Evolutionary conservation across 805 yeast species (phyloP).

Genomic region (Sugiyamaella lignohabitans): DNA sequence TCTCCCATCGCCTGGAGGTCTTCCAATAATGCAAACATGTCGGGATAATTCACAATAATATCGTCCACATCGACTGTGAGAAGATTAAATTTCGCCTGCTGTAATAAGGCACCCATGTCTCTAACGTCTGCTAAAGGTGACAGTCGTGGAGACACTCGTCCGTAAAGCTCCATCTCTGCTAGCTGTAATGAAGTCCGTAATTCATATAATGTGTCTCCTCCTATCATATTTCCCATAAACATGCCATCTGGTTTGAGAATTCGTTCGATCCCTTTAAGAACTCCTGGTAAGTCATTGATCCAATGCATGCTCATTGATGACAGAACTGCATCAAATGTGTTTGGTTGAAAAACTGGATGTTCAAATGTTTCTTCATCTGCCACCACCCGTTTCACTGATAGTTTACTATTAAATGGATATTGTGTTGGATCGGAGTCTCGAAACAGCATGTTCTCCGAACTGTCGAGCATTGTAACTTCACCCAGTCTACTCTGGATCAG

Average conservation of each 20-base stretch:
- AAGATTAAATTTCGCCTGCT: conserved; percentile 70
- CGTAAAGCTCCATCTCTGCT: conserved; percentile 73
- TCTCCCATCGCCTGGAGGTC: conserved; percentile 83
- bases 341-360: conserved; percentile 36
- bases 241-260: conserved; percentile 74
- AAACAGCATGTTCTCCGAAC: conserved; percentile 46
- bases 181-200: conserved; percentile 71
- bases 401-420: conserved; percentile 36
- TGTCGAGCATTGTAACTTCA: conserved; percentile 60
- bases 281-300: conserved; percentile 77
- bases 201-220: conserved; percentile 82
- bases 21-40: conserved; percentile 55
- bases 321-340: conserved; percentile 60
- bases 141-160: conserved; percentile 74
- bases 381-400: conserved; percentile 45
- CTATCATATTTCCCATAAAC: conserved; percentile 73
- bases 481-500: conserved; percentile 48
- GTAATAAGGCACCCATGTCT: conserved; percentile 68
- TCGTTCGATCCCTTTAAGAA: conserved; percentile 47
- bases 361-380: conserved; percentile 63
- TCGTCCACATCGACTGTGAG: conserved; percentile 82
- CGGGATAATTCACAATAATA: conserved; percentile 71
- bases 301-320: conserved; percentile 74
- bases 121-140: conserved; percentile 74
- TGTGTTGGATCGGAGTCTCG: conserved; percentile 41